These are phyloP conservation scores for Nematocida sp. DNA, from an alignment of 371 early-diverging fungal genomes.

Conservation along the genomic window DNA sequence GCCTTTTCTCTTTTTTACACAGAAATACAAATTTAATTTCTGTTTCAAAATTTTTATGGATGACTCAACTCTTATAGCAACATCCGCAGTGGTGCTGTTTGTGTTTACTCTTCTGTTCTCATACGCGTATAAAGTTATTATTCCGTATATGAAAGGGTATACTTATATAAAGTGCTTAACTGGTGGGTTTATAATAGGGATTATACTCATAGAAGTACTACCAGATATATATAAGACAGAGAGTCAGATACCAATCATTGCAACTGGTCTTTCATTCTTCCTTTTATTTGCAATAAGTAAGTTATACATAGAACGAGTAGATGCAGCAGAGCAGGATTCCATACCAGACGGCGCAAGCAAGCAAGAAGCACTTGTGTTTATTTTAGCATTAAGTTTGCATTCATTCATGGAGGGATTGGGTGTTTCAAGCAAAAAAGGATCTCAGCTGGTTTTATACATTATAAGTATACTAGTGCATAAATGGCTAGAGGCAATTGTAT, in stretches of 20 bases:
- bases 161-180: constrained; percentile 64
- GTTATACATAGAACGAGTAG: constrained; percentile 61
- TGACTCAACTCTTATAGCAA: not conserved
- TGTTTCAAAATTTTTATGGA: constrained; percentile 46
- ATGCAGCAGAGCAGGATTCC: constrained; percentile 45
- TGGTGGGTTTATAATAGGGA: constrained; percentile 63
- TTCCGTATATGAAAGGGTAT: constrained; percentile 43
- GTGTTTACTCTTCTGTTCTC: constrained; percentile 61
- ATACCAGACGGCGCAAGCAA: constrained; percentile 62
- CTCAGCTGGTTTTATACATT: constrained; percentile 55
- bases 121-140: constrained; percentile 48
- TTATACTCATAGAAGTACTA: constrained; percentile 63
- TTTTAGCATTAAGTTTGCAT: constrained; percentile 69
- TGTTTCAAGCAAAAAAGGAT: constrained; percentile 33
- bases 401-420: constrained; percentile 71
- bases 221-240: constrained; percentile 56
- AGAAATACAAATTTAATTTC: constrained; percentile 15
- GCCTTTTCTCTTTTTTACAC: not conserved
- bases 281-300: constrained; percentile 62
- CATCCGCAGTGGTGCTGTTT: constrained; percentile 49
- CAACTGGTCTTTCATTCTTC: constrained; percentile 61
- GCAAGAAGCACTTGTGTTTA: constrained; percentile 66
- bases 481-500: constrained; percentile 69
- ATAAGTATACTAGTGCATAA: constrained; percentile 69
- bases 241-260: constrained; percentile 29